Evolutionary conservation across 495 filamentous ascomycete genomes (phyloP).

Genomic region (Tetracladium setigerum): DNA sequence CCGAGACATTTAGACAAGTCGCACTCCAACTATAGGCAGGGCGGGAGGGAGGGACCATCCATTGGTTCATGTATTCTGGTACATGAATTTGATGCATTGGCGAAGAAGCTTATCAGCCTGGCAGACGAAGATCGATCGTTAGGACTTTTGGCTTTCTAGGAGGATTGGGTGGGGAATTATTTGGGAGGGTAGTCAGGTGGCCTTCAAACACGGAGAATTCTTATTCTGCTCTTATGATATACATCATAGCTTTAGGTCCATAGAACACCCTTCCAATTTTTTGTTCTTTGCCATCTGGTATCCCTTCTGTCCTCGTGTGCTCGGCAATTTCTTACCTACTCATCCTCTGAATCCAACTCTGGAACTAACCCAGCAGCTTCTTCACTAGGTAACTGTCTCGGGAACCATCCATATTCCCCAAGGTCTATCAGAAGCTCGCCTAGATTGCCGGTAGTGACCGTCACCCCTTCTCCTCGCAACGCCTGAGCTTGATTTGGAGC

Average conservation of each 20-base stretch:
- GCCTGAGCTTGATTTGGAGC: constrained; percentile 60
- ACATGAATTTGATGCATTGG: constrained; percentile 8
- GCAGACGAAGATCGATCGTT: constrained; percentile 12
- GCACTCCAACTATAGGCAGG: constrained; percentile 20
- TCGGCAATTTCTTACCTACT: constrained; percentile 1
- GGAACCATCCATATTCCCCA: constrained; percentile 70
- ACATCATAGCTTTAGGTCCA: constrained; percentile 20
- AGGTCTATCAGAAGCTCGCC: constrained; percentile 67
- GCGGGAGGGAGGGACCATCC: constrained; percentile 21
- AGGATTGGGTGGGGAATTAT: constrained; percentile 5
- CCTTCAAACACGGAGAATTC: constrained; percentile 1
- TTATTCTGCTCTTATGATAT: constrained; percentile 9
- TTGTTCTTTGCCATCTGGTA: neutral
- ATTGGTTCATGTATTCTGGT: constrained; percentile 8
- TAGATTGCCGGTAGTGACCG: constrained; percentile 52
- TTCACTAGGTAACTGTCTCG: constrained; percentile 38
- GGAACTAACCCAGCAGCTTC: constrained; percentile 13
- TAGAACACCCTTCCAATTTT: constrained; percentile 7
- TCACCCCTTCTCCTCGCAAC: constrained; percentile 62
- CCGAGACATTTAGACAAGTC: constrained; percentile 14
- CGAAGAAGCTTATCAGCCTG: constrained; percentile 16
- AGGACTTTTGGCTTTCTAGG: constrained; percentile 4
- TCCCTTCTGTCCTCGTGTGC: neutral
- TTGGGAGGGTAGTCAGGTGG: constrained; percentile 1
- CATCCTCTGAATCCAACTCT: constrained; percentile 9